Conservation (phyloP, 225 moss, liverwort and hornwort genomes). For the Sphagnum contortum region DNA sequence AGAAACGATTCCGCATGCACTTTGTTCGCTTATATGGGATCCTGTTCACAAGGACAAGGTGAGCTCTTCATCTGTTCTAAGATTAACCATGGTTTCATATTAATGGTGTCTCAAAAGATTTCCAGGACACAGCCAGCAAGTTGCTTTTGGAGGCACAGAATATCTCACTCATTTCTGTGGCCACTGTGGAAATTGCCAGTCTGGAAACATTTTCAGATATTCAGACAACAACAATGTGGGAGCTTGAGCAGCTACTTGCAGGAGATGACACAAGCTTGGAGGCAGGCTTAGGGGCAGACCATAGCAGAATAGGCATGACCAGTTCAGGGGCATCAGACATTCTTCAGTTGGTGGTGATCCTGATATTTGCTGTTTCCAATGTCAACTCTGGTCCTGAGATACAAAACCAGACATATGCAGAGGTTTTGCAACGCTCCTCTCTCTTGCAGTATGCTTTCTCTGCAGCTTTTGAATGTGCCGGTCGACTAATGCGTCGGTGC, state of each 20-base stretch:
- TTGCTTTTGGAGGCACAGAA: too few relatives aligned
- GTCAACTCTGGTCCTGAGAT: constrained; percentile 81
- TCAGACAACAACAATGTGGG: constrained; percentile 68
- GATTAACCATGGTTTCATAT: too few relatives aligned
- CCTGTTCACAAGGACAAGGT: constrained; percentile 96
- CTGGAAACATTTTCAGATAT: constrained; percentile 93
- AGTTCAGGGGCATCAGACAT: constrained; percentile 77
- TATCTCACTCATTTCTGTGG: neutral
- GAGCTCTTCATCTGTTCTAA: too few relatives aligned
- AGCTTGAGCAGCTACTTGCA: constrained; percentile 72
- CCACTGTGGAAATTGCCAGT: constrained; percentile 21
- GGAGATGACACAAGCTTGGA: constrained; percentile 68
- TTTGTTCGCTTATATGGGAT: constrained; percentile 95
- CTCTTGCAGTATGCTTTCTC: constrained; percentile 87
- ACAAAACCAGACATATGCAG: constrained; percentile 90
- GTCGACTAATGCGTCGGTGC: constrained; percentile 84
- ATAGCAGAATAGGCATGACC: constrained; percentile 66
- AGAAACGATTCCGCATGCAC: constrained; percentile 69
- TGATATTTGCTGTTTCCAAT: constrained; percentile 94
- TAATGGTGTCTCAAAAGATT: too few relatives aligned
- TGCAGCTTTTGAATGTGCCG: constrained; percentile 90
- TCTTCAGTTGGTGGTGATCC: constrained; percentile 74
- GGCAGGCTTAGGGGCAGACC: constrained; percentile 62
- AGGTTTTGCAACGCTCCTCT: constrained; percentile 88
- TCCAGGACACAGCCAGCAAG: too few relatives aligned